phyloP scores from a whole-genome alignment of 2,329 filamentous ascomycete species.

The Metarhizium humberi region DNA sequence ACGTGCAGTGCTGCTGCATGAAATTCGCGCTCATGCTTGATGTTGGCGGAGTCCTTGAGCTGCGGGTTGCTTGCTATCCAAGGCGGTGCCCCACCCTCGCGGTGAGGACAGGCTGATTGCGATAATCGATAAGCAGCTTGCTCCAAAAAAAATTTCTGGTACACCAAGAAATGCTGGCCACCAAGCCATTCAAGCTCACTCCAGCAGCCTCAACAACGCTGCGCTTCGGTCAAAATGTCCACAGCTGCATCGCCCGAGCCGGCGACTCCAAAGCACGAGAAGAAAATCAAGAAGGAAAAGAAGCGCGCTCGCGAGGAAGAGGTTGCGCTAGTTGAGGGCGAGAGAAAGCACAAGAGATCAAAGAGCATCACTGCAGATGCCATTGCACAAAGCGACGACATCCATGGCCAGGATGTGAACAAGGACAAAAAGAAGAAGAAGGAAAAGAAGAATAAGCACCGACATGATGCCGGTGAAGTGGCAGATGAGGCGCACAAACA shows the following conservation, averaged over 20 bases:
- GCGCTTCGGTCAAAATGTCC: slow-evolving; percentile 10
- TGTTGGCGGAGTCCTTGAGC: too few relatives aligned
- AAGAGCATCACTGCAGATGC: slow-evolving; percentile 32
- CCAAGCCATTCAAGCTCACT: slow-evolving; percentile 3
- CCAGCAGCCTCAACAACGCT: slow-evolving; percentile 7
- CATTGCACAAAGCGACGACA: slow-evolving; percentile 10
- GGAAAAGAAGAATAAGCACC: slow-evolving; percentile 10
- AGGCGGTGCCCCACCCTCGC: neutral
- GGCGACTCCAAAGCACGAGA: slow-evolving; percentile 23
- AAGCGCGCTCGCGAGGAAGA: slow-evolving; percentile 38
- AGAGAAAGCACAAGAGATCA: slow-evolving; percentile 41
- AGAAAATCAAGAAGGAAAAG: slow-evolving; percentile 32
- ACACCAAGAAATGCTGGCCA: neutral
- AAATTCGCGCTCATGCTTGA: too few relatives aligned
- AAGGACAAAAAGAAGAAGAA: slow-evolving; percentile 13
- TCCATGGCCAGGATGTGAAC: slow-evolving; percentile 20
- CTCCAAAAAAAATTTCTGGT: neutral
- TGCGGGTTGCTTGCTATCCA: too few relatives aligned
- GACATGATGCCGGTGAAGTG: neutral
- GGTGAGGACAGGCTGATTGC: too few relatives aligned
- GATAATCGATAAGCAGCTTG: slow-evolving; percentile 2
- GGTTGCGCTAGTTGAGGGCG: slow-evolving; percentile 20
- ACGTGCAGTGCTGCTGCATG: too few relatives aligned
- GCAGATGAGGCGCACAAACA: neutral
- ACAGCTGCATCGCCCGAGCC: slow-evolving; percentile 22